A percentile compares a stretch with the other conserved stretches of the same genome.
phyloP scores from a whole-genome alignment of 306 rosid species.

The Quercus mongolica region DNA sequence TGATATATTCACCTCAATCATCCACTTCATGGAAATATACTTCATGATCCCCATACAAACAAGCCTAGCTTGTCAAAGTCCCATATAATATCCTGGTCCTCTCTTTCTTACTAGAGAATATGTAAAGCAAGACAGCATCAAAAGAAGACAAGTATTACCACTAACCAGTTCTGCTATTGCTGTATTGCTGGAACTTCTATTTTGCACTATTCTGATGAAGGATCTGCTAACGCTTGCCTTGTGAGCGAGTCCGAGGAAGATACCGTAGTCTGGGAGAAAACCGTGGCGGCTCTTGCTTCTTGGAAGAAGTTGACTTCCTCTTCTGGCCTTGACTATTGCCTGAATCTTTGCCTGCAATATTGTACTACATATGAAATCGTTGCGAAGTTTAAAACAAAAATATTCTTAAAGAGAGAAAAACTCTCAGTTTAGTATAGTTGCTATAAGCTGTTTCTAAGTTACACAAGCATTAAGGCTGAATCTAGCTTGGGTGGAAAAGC shows the following conservation, averaged over 20 bases:
- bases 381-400: not conserved
- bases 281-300: conserved; percentile 17
- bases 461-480: not conserved
- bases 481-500: not conserved
- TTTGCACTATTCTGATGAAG: not conserved
- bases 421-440: not conserved
- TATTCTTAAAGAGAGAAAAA: not conserved
- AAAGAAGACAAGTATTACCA: not conserved
- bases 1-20: not conserved
- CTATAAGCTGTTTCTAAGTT: not conserved
- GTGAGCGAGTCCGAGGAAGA: conserved; percentile 17
- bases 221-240: not conserved
- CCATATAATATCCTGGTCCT: not conserved
- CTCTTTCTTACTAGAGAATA: not conserved
- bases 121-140: not conserved
- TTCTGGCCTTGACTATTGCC: conserved; percentile 15
- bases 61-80: not conserved
- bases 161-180: not conserved
- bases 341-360: conserved; percentile 13
- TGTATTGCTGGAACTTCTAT: not conserved
- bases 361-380: not conserved
- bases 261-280: conserved; percentile 13
- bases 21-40: not conserved
- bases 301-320: conserved; percentile 11
- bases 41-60: not conserved